Conservation (phyloP, 23 red algal genomes). For the Gracilaria vermiculophylla region DNA sequence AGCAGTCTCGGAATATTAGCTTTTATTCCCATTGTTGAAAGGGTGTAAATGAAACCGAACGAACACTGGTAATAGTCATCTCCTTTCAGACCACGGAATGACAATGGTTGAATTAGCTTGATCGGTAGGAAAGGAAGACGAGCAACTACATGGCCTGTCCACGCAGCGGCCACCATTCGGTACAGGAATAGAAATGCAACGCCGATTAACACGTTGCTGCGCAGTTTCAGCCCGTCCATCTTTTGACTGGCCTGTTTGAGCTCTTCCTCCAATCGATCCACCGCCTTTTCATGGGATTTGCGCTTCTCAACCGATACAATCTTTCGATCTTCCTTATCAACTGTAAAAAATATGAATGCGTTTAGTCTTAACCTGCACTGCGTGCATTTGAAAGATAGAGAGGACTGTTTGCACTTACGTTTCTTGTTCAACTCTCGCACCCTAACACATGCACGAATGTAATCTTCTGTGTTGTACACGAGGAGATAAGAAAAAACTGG, state of each 20-base stretch:
- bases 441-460: slow-evolving; percentile 33
- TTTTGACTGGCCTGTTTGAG: slow-evolving; percentile 56
- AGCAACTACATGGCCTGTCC: slow-evolving; percentile 60
- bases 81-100: slow-evolving; percentile 58
- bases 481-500: slow-evolving; percentile 54
- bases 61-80: slow-evolving; percentile 41
- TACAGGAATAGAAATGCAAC: slow-evolving; percentile 61
- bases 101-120: slow-evolving; percentile 50
- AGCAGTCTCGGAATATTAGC: slow-evolving; percentile 66
- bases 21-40: slow-evolving; percentile 77
- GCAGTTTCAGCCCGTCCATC: slow-evolving; percentile 37
- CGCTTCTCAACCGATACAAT: slow-evolving; percentile 70
- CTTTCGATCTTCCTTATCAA: slow-evolving; percentile 71
- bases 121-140: slow-evolving; percentile 75
- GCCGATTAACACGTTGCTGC: slow-evolving; percentile 42
- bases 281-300: slow-evolving; percentile 70
- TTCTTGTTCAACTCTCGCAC: slow-evolving; percentile 60
- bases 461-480: slow-evolving; percentile 72
- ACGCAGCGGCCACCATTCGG: slow-evolving; percentile 41
- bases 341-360: slow-evolving; percentile 4
- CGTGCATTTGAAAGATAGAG: not conserved
- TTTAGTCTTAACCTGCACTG: no score
- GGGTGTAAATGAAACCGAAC: slow-evolving; percentile 76
- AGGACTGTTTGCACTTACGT: slow-evolving; percentile 34
- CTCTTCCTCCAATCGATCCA: slow-evolving; percentile 73